phyloP scores from a whole-genome alignment of 2,329 filamentous ascomycete genomes.

The Trichoderma brevicompactum region DNA sequence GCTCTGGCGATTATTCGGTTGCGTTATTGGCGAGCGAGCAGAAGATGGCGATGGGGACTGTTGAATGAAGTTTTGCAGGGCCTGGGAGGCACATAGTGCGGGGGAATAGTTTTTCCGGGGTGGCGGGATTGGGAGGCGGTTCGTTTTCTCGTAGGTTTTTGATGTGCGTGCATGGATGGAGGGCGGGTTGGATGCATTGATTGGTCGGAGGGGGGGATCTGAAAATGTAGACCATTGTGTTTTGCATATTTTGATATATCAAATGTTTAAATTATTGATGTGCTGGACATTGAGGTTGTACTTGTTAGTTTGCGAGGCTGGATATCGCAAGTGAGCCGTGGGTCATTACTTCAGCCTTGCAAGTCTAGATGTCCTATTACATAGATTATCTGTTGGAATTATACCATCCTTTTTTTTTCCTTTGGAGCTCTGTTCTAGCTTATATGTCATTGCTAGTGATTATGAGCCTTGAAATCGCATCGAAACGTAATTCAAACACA shows the following conservation, averaged over 20 bases:
- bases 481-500: background rate
- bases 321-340: too few species aligned
- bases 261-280: background rate
- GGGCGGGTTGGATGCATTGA: background rate
- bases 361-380: too few species aligned
- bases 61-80: conserved; percentile 33
- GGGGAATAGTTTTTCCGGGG: conserved; percentile 34
- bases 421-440: background rate
- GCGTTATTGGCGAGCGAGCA: background rate
- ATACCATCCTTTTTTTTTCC: background rate
- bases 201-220: background rate
- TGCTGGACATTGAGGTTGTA: too few species aligned
- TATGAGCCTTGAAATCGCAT: background rate
- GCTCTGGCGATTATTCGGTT: conserved; percentile 8
- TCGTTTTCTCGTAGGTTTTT: too few species aligned
- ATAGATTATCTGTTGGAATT: background rate
- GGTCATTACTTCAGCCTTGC: too few species aligned
- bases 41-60: background rate
- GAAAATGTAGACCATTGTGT: background rate
- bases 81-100: background rate
- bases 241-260: background rate
- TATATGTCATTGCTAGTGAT: background rate
- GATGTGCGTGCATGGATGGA: too few species aligned
- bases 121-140: too few species aligned
- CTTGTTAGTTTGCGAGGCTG: too few species aligned